Conservation (phyloP, 371 early-diverging fungal genomes). For the Lichtheimia corymbifera region DNA sequence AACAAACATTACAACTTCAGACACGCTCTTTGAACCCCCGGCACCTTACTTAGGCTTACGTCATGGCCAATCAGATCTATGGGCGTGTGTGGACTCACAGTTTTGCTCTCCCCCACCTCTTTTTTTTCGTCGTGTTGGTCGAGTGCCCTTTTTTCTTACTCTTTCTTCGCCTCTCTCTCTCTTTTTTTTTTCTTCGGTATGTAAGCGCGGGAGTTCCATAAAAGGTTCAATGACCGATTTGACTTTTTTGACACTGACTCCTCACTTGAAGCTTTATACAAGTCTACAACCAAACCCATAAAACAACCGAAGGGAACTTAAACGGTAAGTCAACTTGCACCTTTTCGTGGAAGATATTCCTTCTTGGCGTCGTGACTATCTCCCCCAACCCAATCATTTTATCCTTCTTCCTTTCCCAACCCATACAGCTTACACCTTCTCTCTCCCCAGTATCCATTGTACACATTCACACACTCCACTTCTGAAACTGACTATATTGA, state of each 20-base stretch:
- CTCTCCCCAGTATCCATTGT: background rate
- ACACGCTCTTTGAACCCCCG: too few relatives aligned
- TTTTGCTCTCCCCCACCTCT: background rate
- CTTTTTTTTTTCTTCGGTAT: slow-evolving; percentile 9
- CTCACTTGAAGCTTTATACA: too few relatives aligned
- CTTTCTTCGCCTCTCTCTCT: background rate
- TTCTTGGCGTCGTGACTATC: slow-evolving; percentile 5
- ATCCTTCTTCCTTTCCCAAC: background rate
- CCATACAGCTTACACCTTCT: background rate
- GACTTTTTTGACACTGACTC: background rate
- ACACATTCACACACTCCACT: background rate
- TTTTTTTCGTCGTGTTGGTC: slow-evolving; percentile 2
- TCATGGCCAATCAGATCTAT: slow-evolving; percentile 1
- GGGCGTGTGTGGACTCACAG: slow-evolving; percentile 5
- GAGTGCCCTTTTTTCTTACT: slow-evolving; percentile 5
- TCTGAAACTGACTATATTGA: too few relatives aligned
- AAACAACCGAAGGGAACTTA: slow-evolving; percentile 12
- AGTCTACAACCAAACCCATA: background rate
- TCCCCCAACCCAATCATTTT: background rate
- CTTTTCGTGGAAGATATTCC: slow-evolving; percentile 1
- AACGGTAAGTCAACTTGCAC: slow-evolving; percentile 5
- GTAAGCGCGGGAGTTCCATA: slow-evolving; percentile 2
- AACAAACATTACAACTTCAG: too few relatives aligned
- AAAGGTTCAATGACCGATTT: slow-evolving; percentile 12
- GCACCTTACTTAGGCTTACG: background rate